phyloP scores from a whole-genome alignment of 305 asterid species.

The Solanum aculeatissimum region DNA sequence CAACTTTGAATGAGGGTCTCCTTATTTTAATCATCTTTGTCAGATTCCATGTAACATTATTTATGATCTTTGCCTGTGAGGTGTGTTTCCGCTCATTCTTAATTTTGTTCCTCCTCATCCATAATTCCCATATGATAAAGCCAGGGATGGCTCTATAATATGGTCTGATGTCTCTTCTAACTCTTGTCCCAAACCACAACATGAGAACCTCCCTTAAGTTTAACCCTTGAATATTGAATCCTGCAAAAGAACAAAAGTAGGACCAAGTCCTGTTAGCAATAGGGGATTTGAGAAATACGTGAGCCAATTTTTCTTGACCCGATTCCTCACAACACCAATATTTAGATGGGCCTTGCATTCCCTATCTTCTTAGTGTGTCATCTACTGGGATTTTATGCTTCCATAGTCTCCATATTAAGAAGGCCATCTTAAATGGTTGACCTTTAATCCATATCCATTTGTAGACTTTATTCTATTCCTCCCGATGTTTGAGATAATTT shows the following conservation, averaged over 20 bases:
- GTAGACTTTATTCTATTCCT: no score
- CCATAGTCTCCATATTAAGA: not conserved
- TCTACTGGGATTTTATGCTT: not conserved
- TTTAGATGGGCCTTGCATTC: no score
- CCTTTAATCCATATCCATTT: not conserved
- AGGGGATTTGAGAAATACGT: not conserved
- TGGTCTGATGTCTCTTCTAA: not conserved
- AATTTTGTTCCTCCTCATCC: not conserved
- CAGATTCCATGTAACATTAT: no score
- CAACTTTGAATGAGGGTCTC: not conserved
- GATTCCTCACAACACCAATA: not conserved
- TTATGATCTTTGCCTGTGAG: no score
- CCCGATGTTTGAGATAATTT: not conserved
- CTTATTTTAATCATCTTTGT: no score
- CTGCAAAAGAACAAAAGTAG: not conserved
- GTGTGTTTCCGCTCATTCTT: no score
- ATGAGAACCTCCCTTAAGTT: no score
- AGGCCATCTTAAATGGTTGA: not conserved
- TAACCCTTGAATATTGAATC: no score
- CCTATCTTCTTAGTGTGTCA: not conserved
- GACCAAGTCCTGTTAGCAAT: not conserved
- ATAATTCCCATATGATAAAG: not conserved
- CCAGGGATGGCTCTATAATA: no score
- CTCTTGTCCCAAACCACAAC: not conserved
- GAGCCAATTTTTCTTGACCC: not conserved